Conservation (phyloP, 306 rosid genomes). For the Ormosia emarginata region DNA sequence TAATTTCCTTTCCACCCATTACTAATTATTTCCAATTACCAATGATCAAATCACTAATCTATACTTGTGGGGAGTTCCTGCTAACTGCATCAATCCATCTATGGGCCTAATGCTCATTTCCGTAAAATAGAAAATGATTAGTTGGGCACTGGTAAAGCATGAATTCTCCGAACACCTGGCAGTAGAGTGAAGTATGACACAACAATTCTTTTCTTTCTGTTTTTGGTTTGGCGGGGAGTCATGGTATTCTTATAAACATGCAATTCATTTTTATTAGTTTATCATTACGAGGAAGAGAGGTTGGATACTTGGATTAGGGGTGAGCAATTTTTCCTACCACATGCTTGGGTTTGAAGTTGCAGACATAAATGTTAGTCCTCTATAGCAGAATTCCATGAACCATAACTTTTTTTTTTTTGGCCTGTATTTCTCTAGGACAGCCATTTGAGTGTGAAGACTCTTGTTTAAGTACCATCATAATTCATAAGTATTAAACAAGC, state of each 20-base stretch:
- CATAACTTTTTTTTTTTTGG: neutral
- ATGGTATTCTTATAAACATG: neutral
- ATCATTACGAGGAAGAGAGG: neutral
- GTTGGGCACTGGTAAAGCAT: slow-evolving; percentile 13
- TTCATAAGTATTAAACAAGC: neutral
- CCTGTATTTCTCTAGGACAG: neutral
- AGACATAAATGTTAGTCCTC: neutral
- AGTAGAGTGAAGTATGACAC: neutral
- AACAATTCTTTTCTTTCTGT: neutral
- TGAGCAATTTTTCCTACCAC: neutral
- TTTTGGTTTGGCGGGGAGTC: neutral
- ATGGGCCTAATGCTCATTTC: no score
- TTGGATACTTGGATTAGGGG: neutral
- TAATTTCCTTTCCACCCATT: neutral
- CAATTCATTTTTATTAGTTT: neutral
- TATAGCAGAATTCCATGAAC: neutral
- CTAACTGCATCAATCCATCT: no score
- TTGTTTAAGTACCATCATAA: neutral
- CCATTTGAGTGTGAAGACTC: neutral
- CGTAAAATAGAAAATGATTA: neutral
- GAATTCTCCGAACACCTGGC: neutral
- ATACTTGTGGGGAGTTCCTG: no score
- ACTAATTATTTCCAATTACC: neutral
- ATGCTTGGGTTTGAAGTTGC: neutral
- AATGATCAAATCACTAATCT: no score